Evolutionary conservation across 176 grass and related monocot species (phyloP).

Genomic region (Musa itinerans): DNA sequence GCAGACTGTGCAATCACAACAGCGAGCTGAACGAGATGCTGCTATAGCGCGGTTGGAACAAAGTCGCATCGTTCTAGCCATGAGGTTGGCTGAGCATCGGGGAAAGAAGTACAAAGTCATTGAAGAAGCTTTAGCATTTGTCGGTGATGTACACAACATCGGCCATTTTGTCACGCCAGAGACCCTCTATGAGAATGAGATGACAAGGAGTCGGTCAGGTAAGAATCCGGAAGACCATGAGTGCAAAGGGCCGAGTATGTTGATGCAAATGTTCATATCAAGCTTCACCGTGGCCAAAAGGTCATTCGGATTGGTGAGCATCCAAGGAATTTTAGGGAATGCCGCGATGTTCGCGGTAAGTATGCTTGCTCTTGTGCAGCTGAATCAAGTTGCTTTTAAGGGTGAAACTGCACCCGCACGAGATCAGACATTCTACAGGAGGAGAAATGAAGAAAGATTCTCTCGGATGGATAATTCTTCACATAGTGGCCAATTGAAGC

Average conservation of each 20-base stretch:
- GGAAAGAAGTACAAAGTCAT: slow-evolving; percentile 68
- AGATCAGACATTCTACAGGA: slow-evolving; percentile 17
- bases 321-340: slow-evolving; percentile 47
- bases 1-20: slow-evolving; percentile 85
- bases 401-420: slow-evolving; percentile 19
- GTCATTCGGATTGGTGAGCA: slow-evolving; percentile 30
- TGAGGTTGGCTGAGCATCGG: slow-evolving; percentile 63
- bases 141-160: slow-evolving; percentile 46
- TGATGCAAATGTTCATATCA: slow-evolving; percentile 44
- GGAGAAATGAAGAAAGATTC: background rate
- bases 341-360: slow-evolving; percentile 67
- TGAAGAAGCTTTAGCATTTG: slow-evolving; percentile 69
- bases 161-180: slow-evolving; percentile 40
- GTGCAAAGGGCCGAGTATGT: slow-evolving; percentile 31
- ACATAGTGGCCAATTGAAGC: background rate
- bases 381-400: slow-evolving; percentile 14
- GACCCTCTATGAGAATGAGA: slow-evolving; percentile 27
- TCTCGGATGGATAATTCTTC: slow-evolving; percentile 5
- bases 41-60: slow-evolving; percentile 84
- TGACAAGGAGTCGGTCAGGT: slow-evolving; percentile 21
- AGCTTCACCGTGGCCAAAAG: slow-evolving; percentile 54
- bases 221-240: slow-evolving; percentile 27
- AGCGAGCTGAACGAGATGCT: slow-evolving; percentile 56
- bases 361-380: background rate
- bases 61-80: slow-evolving; percentile 57